Evolutionary conservation across 2,329 filamentous ascomycete species (phyloP), one percentile per base, ranked within the genome.

Genomic region (Colletotrichum sp.): DNA sequence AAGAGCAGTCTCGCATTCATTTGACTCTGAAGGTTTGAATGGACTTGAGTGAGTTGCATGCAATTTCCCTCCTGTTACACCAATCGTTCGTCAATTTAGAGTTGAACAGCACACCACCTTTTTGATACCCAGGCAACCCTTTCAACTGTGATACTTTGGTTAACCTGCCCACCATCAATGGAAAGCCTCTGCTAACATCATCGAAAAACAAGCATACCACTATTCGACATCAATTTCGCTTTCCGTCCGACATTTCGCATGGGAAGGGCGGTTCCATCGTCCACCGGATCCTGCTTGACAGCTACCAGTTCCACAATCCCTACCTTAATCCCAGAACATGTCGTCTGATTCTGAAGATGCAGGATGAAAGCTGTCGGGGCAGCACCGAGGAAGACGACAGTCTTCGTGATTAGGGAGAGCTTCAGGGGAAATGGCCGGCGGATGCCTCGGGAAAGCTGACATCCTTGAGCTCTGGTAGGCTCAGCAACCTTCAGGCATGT

Each of bases 51-150:
- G 39, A 63, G 39, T 39, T 62, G 34, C 26, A 60, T 57, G 26
- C 64, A 28, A 32, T 32, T 36, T 1, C 9, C 13, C 57, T 16
- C n/a, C n/a, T 49, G 44, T 49, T 6, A 49, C n/a, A 34, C 21
- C 21, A 15, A 36, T 21, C n/a, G 59, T 21, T 15, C n/a, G 44
- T 21, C 16, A 26, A 16, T 57, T 70, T 71, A 57, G 32, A 74
- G 71, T 70, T 74, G 32, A 15, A 15, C 28, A 60, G 68, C 68
- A 75, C 72, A 67, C 62, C 68, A 71, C 49, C 68, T 66, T 36
- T 34, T 28, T 26, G 26, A 21, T 18, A 34, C 49, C 21, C 21
- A 36, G 52, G 24, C 26, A 32, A 26, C 16, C 32, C 13, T 18
- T 34, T 44, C 28, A 52, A 16, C 30, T 28, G 26, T 57, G 70